phyloP scores from a whole-genome alignment of 257 asterid species.

The Primulina huaijiensis region DNA sequence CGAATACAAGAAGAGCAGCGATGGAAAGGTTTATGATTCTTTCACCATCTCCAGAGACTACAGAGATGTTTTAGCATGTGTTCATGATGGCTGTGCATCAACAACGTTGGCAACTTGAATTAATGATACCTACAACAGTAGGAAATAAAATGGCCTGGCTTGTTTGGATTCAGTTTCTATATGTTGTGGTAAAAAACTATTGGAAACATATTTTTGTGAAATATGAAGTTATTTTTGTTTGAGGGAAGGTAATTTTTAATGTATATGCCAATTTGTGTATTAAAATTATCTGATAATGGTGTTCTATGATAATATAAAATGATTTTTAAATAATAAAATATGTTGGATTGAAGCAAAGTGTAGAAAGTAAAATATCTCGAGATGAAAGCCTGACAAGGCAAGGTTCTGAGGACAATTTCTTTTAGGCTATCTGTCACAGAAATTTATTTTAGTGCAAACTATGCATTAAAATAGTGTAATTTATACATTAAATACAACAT shows the following conservation, averaged over 20 bases:
- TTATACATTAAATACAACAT: no score
- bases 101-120: conserved; percentile 53
- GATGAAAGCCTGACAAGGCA: neutral
- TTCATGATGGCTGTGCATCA: conserved; percentile 67
- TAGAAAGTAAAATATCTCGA: no score
- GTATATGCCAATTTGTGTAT: neutral
- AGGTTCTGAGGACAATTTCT: neutral
- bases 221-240: no score
- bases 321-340: no score
- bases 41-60: conserved; percentile 80
- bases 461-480: no score
- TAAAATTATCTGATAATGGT: neutral
- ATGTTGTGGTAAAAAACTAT: no score
- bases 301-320: no score
- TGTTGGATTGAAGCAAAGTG: neutral
- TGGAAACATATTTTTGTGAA: neutral
- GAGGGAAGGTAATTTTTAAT: neutral
- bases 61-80: conserved; percentile 74
- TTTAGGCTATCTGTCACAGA: no score
- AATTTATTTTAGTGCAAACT: no score
- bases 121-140: no score
- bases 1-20: conserved; percentile 75
- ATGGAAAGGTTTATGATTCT: conserved; percentile 75
- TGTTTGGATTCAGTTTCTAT: neutral
- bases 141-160: neutral